Base-by-base conservation (phyloP, 2,329 filamentous ascomycete genomes). In the Cryphonectria radicalis region DNA sequence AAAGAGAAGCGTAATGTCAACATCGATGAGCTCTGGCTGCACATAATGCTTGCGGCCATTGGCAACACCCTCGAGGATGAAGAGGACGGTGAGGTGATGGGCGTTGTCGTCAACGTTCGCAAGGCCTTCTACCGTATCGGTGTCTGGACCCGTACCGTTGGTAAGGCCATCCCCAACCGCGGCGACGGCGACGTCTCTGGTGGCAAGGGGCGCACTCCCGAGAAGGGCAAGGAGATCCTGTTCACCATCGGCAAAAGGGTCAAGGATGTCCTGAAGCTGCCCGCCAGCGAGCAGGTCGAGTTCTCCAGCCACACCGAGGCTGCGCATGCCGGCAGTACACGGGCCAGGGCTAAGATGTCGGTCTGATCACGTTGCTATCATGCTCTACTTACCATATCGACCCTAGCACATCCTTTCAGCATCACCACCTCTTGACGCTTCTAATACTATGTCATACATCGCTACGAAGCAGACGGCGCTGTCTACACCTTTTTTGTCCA, bases 51-150 rank as follows among this genome's bases (percentile, higher is more conserved):
- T 77, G 91, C 93, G 43, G 96, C 95, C 70, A 98, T 99, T 76
- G 96, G 96, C 79, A 97, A 99, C 88, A 98, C 95, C 37, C 92
- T 99, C 69, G 96, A 99, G 86, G 91, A 93, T 57, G 95, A 98
- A 80, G 91, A 92, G 46, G 96, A 98, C 79, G 95, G 95, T 77
- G 97, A 99, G 83, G 92, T 99, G 81, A 98, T 98, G 96, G 96
- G 96, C 75, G 97, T 99, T 46, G 96, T 99, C 37, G 95, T 98
- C 86, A 99, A 99, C 83, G 95, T 99, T 72, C 93, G 96, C 82
- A 98, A 97, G 87, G 95, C 93, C 67, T 98, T 99, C 86, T 99
- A 94, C 89, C 93, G 96, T 86, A 92, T 99, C 76, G 95, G 95
- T 80, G 90, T 98, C 77, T 99, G 97, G 96, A 99, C 96, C 74